These are phyloP conservation scores for Penicillium sp. DNA, from an alignment of 2,329 filamentous ascomycete genomes.

Conservation along the genomic window DNA sequence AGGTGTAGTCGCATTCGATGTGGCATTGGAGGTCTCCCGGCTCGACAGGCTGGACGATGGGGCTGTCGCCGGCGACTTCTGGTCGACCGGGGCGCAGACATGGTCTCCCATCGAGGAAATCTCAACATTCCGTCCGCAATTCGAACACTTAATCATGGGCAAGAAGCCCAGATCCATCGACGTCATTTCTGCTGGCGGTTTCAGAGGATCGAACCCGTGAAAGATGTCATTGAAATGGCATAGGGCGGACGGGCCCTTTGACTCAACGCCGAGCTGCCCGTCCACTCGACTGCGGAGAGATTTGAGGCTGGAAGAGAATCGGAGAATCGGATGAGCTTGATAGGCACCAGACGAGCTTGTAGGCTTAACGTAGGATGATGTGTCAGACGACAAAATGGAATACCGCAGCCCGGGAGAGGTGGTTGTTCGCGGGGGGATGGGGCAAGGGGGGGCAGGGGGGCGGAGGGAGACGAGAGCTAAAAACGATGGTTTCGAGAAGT, in stretches of 20 bases:
- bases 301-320: no score
- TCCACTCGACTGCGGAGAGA: no score
- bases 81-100: slow-evolving; percentile 52
- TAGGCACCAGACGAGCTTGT: no score
- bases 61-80: slow-evolving; percentile 28
- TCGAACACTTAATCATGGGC: slow-evolving; percentile 82
- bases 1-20: slow-evolving; percentile 9
- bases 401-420: no score
- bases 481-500: not conserved
- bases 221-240: slow-evolving; percentile 12
- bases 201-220: not conserved
- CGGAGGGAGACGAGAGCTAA: not conserved
- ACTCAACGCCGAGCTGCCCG: slow-evolving; percentile 5
- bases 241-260: slow-evolving; percentile 8
- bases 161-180: slow-evolving; percentile 60
- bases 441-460: not conserved
- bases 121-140: slow-evolving; percentile 69
- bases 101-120: slow-evolving; percentile 85
- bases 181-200: slow-evolving; percentile 22
- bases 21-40: slow-evolving; percentile 1
- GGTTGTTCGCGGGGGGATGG: no score
- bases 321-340: no score
- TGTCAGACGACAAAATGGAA: no score
- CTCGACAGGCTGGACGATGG: not conserved
- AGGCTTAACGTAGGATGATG: no score